Evolutionary conservation across 495 filamentous ascomycete species (phyloP).

Genomic region (Tuber aestivum): DNA sequence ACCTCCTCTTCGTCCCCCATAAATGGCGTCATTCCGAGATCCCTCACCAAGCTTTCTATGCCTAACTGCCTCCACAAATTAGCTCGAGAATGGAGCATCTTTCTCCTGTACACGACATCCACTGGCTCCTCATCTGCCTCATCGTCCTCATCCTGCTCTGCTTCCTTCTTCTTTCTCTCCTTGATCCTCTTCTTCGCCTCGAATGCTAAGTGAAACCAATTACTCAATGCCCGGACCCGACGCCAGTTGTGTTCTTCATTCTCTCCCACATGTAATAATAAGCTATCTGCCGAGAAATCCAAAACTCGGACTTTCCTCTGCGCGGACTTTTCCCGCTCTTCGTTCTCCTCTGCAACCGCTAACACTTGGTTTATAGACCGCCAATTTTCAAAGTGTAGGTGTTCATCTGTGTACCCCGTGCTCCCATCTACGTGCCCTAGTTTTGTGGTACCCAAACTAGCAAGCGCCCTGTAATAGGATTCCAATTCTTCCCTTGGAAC

Average conservation of each 20-base stretch:
- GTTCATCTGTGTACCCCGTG: neutral
- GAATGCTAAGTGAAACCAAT: neutral
- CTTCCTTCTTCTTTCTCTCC: neutral
- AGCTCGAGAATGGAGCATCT: neutral
- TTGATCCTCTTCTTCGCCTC: neutral
- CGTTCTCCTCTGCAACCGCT: neutral
- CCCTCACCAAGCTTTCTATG: neutral
- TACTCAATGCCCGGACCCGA: neutral
- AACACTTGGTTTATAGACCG: neutral
- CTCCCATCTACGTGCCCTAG: neutral
- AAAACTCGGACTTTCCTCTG: neutral
- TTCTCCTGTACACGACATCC: neutral
- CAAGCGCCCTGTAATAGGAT: neutral
- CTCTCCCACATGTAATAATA: neutral
- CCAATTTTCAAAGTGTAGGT: conserved; percentile 1
- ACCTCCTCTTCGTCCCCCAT: neutral
- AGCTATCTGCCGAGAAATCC: neutral
- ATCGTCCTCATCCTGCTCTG: neutral
- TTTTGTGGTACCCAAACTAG: neutral
- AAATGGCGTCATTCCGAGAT: neutral
- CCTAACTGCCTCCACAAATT: neutral
- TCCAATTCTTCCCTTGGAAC: neutral
- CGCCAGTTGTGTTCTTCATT: neutral
- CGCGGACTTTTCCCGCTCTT: neutral
- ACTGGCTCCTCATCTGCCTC: neutral